A percentile compares a stretch with the other conserved stretches of the same genome.
Evolutionary conservation across 768 basidiomycete genomes (phyloP).

Genomic region (Tricholoma flavovirens): DNA sequence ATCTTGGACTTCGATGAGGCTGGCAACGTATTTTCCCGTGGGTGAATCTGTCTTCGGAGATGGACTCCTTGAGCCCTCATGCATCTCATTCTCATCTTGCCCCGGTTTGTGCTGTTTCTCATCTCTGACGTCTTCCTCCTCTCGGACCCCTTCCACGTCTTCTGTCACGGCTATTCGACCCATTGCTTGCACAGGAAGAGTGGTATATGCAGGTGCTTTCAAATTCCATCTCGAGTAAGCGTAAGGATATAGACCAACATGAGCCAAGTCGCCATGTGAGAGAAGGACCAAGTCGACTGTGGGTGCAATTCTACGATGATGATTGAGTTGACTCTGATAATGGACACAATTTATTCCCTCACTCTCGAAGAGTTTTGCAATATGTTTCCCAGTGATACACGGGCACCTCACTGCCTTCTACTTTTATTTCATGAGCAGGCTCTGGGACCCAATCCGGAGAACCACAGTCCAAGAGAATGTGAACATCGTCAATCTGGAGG

Average conservation of each 20-base stretch:
- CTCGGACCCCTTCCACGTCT: slow-evolving; percentile 76
- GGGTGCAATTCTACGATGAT: slow-evolving; percentile 57
- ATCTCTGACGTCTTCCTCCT: slow-evolving; percentile 66
- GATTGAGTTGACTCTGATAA: background rate
- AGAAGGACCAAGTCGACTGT: slow-evolving; percentile 86
- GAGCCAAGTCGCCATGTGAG: slow-evolving; percentile 87
- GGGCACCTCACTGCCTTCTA: slow-evolving; percentile 25
- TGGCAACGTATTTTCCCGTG: slow-evolving; percentile 65
- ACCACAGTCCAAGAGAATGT: slow-evolving; percentile 92
- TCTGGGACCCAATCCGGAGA: slow-evolving; percentile 83
- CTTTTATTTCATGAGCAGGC: slow-evolving; percentile 27
- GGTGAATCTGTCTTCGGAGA: slow-evolving; percentile 21
- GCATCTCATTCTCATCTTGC: slow-evolving; percentile 21
- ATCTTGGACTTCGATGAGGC: slow-evolving; percentile 80
- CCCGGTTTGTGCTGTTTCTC: slow-evolving; percentile 20
- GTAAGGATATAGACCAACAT: slow-evolving; percentile 90
- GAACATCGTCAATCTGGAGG: slow-evolving; percentile 90
- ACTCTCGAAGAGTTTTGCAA: slow-evolving; percentile 65
- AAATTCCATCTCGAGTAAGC: slow-evolving; percentile 85
- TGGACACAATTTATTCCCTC: slow-evolving; percentile 21
- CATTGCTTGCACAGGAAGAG: slow-evolving; percentile 94
- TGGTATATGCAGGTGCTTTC: slow-evolving; percentile 87
- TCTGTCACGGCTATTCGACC: slow-evolving; percentile 87
- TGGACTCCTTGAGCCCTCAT: slow-evolving; percentile 21
- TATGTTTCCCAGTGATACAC: slow-evolving; percentile 56